Evolutionary conservation across 768 basidiomycete species (phyloP), one percentile per base, ranked within the genome.

Genomic region (Amylocystis lapponica): DNA sequence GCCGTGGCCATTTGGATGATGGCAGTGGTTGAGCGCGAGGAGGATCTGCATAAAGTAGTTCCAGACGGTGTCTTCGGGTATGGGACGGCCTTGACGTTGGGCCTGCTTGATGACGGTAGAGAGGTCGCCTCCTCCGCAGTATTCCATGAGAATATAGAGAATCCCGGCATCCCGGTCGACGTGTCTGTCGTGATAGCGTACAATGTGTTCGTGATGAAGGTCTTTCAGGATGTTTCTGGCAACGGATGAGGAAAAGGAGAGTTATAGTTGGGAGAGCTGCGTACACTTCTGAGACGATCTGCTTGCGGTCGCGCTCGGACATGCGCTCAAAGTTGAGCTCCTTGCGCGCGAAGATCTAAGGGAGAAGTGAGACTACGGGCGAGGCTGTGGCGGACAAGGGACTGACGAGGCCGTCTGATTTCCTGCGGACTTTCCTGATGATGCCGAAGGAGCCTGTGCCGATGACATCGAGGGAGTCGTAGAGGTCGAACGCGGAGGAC

Each of bases 141-240:
- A 98, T 68, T 99, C 96, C 96, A 98, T 99, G 52, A 98, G 74
- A 49, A 99, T 97, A 63, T 97, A 98, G 33, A 98, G 78, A 44
- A 93, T 87, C 17, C 91, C 91, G 29, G 78, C 75, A 39, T 93
- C 88, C 49, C 86, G 74, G 69, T 99, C 96, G 45, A 97, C 89
- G 58, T 86, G 73, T 48, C 92, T 77, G 71, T 96, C 92, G 54
- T 90, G 83, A 64, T 94, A 95, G 54, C 88, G 88, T 48, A 99
- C 96, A 50, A 98, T 98, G 65, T 98, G 86, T 60, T 89, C 87
- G 65, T 98, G 91, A 54, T 91, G 78, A 14, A 98, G 74, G 58
- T 94, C 91, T 67, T 96, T 96, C 40, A 99, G 78, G 57, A 99
- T 99, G 57, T 95, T 95, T 35, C 95, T 98, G 51, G 2, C 3